phyloP scores from a whole-genome alignment of 331 rosid genomes.

The Malus hybrid region DNA sequence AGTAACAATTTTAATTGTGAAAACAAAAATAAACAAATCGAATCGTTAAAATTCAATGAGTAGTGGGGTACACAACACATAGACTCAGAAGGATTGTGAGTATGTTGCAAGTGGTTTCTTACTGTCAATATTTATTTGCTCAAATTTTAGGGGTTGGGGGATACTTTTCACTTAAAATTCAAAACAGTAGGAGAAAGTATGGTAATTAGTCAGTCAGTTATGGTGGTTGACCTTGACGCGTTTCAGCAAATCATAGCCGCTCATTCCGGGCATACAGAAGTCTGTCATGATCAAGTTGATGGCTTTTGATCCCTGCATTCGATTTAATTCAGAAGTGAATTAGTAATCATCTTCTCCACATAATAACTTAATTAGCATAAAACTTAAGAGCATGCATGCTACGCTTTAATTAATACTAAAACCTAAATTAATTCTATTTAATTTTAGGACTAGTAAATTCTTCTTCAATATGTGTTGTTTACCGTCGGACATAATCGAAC shows the following conservation, averaged over 20 bases:
- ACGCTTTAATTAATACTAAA: neutral
- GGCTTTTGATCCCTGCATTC: constrained; percentile 74
- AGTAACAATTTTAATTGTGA: no score
- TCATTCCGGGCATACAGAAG: constrained; percentile 99
- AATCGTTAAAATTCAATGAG: no score
- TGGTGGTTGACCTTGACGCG: constrained; percentile 63
- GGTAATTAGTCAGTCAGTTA: neutral
- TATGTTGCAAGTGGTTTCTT: neutral
- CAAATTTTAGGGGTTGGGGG: no score
- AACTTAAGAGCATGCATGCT: neutral
- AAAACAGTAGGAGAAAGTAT: neutral
- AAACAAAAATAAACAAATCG: no score
- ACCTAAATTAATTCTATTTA: neutral
- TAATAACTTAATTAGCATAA: neutral
- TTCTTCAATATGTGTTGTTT: neutral
- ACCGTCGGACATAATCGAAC: no score
- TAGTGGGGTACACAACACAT: no score
- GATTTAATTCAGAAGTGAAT: constrained; percentile 7
- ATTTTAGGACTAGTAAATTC: neutral
- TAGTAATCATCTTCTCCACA: neutral
- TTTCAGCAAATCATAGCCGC: constrained; percentile 94
- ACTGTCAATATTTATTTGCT: no score
- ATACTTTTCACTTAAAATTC: neutral
- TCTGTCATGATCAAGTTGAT: constrained; percentile 99
- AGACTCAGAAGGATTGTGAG: neutral